Base-by-base conservation (phyloP, 306 rosid species). In the Carpinus viminea region DNA sequence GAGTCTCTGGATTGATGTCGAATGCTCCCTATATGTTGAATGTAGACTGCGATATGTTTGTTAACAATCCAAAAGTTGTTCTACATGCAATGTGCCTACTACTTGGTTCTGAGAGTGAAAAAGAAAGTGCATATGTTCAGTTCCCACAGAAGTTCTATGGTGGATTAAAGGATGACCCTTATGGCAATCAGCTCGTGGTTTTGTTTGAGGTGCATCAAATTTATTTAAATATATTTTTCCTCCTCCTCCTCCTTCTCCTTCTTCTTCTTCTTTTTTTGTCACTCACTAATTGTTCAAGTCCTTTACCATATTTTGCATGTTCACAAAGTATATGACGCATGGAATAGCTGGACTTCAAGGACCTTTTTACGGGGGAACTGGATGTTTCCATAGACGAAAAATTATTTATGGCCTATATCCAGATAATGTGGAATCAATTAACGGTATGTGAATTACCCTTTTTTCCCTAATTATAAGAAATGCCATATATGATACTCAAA, bases 41-140 rank as follows among this genome's bases (percentile, higher is more conserved):
- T 36, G 41, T 36, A 4, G 97, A 93, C 54, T 93, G 93, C 12
- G 92, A 93, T 76, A 87, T 90, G 93, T 86, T 83, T 54, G 92
- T 77, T 15, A 89, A 87, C 80, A 88, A 90, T 74, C 89, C 97
- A 12, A 77, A 80, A 1, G 45, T 81, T 59, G 61, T 80, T 75
- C 77, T 60, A 0, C 86, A 91, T 41, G 91, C 84, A 0, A 71
- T 93, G 86, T 84, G 93, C 82, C 66, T 84, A 5, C 56, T 91
- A 26, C 80, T 85, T 6, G 91, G 82, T 50, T 56, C 86, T 18
- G 81, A 59, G 41, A 36, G 41, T 36, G 41, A 36, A 4, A 36
- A 36, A 36, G 41, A 36, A 36, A 36, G 4, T 36, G 41, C 41
- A 36, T 36, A 36, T 36, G 5, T 36, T 36, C 41, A 36, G 4